Evolutionary conservation across 1,284 basidiomycete genomes (phyloP).

Genomic region (Testicularia cyperi): DNA sequence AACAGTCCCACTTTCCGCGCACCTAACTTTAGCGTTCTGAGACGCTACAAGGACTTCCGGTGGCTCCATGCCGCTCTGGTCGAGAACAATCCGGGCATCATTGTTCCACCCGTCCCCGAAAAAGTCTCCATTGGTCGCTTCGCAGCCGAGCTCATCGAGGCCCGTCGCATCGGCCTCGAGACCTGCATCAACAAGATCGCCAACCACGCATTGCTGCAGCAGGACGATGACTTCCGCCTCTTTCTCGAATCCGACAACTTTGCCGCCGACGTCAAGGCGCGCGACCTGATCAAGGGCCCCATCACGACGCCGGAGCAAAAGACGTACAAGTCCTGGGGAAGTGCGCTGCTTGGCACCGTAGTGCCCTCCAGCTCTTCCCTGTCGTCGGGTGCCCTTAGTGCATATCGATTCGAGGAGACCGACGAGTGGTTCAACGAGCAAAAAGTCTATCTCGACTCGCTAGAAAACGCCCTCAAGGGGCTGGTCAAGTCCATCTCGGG

Average conservation of each 20-base stretch:
- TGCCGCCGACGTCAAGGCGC: slow-evolving; percentile 68
- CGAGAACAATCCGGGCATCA: slow-evolving; percentile 90
- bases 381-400: slow-evolving; percentile 58
- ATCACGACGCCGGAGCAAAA: slow-evolving; percentile 58
- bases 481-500: slow-evolving; percentile 81
- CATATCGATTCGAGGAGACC: slow-evolving; percentile 83
- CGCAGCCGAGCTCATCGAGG: slow-evolving; percentile 61
- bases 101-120: slow-evolving; percentile 93
- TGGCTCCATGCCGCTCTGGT: slow-evolving; percentile 92
- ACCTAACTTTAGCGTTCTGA: slow-evolving; percentile 69
- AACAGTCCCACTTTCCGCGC: slow-evolving; percentile 40
- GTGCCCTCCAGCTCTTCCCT: slow-evolving; percentile 41
- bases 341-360: slow-evolving; percentile 18
- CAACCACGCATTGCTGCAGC: slow-evolving; percentile 60
- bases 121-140: slow-evolving; percentile 76
- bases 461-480: slow-evolving; percentile 83
- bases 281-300: slow-evolving; percentile 59
- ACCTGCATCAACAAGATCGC: slow-evolving; percentile 62
- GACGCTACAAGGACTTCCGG: slow-evolving; percentile 93
- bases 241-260: slow-evolving; percentile 62
- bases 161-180: slow-evolving; percentile 60
- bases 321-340: slow-evolving; percentile 49
- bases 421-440: slow-evolving; percentile 98
- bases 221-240: slow-evolving; percentile 61
- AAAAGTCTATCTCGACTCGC: slow-evolving; percentile 78